phyloP scores from a whole-genome alignment of 164 flowering plant genomes.

The Vitis cinerea region DNA sequence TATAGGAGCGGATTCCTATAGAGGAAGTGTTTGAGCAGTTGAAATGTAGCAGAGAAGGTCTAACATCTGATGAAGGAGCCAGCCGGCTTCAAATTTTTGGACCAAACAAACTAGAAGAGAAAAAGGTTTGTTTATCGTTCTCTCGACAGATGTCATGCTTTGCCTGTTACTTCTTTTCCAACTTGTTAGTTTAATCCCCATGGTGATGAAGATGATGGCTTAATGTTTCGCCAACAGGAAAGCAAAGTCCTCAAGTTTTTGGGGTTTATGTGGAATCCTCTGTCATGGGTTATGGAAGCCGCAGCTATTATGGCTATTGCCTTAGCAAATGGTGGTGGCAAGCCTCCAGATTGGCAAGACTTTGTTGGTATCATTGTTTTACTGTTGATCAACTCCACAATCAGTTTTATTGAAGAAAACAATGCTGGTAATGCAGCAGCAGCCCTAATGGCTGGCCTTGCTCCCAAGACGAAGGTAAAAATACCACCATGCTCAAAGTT shows the following conservation, averaged over 20 bases:
- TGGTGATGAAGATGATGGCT: background rate
- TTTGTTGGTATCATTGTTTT: constrained; percentile 64
- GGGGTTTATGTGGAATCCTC: constrained; percentile 86
- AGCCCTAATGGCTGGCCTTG: constrained; percentile 82
- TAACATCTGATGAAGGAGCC: constrained; percentile 67
- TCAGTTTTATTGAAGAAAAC: constrained; percentile 77
- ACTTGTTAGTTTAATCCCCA: background rate
- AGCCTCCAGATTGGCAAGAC: constrained; percentile 85
- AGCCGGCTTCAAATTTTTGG: constrained; percentile 67
- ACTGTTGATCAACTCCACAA: constrained; percentile 69
- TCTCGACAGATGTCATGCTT: background rate
- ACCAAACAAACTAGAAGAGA: constrained; percentile 85
- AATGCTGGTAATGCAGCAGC: constrained; percentile 85
- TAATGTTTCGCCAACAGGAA: constrained; percentile 41
- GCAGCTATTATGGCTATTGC: constrained; percentile 83
- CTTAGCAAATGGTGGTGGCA: constrained; percentile 69
- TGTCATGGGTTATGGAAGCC: constrained; percentile 82
- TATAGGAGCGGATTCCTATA: constrained; percentile 60
- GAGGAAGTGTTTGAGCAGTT: constrained; percentile 76
- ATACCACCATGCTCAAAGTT: background rate
- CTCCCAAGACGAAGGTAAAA: constrained; percentile 74
- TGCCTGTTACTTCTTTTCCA: background rate
- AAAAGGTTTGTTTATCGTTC: constrained; percentile 39
- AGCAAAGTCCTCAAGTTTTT: constrained; percentile 74
- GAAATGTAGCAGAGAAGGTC: constrained; percentile 68